Evolutionary conservation across 2,329 filamentous ascomycete species (phyloP).

Genomic region (Falciphora oryzae): DNA sequence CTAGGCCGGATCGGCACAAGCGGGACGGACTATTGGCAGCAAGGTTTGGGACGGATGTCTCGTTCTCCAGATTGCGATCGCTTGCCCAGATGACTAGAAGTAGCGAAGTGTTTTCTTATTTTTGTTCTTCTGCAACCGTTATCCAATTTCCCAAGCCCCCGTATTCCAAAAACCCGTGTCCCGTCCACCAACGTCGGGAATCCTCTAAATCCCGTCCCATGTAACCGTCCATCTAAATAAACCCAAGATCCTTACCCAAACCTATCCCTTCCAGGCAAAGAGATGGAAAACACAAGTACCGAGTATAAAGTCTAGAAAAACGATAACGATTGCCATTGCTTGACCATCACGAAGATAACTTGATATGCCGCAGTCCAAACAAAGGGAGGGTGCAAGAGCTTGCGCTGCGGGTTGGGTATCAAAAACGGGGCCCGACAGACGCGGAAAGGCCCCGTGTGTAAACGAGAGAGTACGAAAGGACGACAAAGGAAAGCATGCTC

Average conservation of each 20-base stretch:
- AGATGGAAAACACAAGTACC: neutral
- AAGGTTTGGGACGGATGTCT: neutral
- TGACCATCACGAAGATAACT: neutral
- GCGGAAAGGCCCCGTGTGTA: neutral
- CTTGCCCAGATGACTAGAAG: neutral
- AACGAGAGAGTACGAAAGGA: neutral
- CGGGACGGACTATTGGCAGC: neutral
- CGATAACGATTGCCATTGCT: neutral
- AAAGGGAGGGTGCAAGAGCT: neutral
- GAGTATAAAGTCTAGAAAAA: neutral
- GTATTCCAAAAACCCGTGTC: too few species aligned
- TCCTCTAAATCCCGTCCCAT: too few species aligned
- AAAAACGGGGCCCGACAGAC: neutral
- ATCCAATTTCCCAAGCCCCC: neutral
- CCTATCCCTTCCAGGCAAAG: too few species aligned
- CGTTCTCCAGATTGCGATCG: neutral
- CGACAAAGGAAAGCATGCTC: neutral
- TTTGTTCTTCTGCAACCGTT: neutral
- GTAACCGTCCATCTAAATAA: neutral
- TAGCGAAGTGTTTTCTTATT: neutral
- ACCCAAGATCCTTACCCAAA: neutral
- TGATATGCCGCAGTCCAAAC: neutral
- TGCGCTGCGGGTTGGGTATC: neutral
- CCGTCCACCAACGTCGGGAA: too few species aligned
- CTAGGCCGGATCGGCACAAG: neutral